Evolutionary conservation across 2,329 filamentous ascomycete species (phyloP), one percentile per base, ranked within the genome.

Genomic region (Colletotrichum graminicola): DNA sequence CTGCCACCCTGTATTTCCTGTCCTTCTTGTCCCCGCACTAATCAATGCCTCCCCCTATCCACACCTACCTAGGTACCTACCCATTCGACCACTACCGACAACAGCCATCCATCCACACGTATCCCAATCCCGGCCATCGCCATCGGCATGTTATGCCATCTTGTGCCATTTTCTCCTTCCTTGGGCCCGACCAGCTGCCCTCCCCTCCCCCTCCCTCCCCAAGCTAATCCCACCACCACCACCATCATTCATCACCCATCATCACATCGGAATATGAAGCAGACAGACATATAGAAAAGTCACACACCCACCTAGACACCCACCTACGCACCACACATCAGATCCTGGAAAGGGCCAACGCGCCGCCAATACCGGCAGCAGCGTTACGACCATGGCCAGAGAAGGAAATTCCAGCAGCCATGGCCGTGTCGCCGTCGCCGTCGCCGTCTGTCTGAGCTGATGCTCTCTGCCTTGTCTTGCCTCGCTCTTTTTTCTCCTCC

Each of bases 101-200:
- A 29, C 14, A n/a, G n/a, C 21, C 59, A 23, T 39, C 23, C 21
- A 29, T 49, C 59, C 59, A 34, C 29, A 49, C 43, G 32, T 18
- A 49, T 11, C 34, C 34, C 34, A 36, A 21, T 55, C 52, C 52
- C 16, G 39, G 49, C 62, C 62, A 26, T 32, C 32, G 55, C 32
- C 43, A 36, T 55, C 47, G 29, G 45, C 62, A 60, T 61, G 55
- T 51, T 23, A 34, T 57, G 52, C 54, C 52, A 49, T 66, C 36
- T 54, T 34, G 63, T 70, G 36, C 36, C 67, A 61, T 47, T 47
- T 62, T 55, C 64, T 71, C 63, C 55, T 49, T 71, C 63, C 55
- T 49, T 54, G 67, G 63, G 39, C 18, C 55, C 29, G 55, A 63
- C 49, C 39, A 56, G 56, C 18, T 43, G 21, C 52, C 18, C 41